These are phyloP conservation scores for Aspergillus chevalieri DNA, from an alignment of 2,329 filamentous ascomycete species.

Conservation along the genomic window DNA sequence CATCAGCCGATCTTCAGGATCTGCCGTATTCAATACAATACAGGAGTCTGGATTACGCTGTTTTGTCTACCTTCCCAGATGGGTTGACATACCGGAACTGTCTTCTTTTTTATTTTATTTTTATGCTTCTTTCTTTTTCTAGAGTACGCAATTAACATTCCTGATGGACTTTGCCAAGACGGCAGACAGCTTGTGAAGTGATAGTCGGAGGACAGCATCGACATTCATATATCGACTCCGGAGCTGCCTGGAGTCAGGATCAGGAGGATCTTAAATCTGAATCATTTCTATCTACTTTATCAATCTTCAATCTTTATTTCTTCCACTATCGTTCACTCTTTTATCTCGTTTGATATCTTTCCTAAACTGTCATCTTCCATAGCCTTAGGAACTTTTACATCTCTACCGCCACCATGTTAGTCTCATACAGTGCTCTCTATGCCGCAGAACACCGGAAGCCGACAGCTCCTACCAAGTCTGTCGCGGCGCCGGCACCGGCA, in stretches of 20 bases:
- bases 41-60: neutral
- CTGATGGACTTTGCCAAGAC: neutral
- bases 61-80: neutral
- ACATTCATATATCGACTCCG: neutral
- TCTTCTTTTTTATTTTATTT: neutral
- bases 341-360: neutral
- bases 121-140: neutral
- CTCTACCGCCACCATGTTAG: slow-evolving; percentile 3
- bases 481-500: slow-evolving; percentile 1
- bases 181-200: neutral
- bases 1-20: neutral
- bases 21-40: neutral
- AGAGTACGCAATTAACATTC: neutral
- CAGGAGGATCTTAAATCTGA: too few species aligned
- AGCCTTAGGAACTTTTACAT: neutral
- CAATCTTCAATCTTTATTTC: neutral
- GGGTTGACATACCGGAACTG: neutral
- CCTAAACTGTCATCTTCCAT: neutral
- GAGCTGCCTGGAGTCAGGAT: too few species aligned
- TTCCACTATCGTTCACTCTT: neutral
- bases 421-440: slow-evolving; percentile 2
- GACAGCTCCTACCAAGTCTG: neutral
- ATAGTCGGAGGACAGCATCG: too few species aligned
- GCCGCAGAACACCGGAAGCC: slow-evolving; percentile 3
- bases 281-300: neutral